Conservation (phyloP, 176 grass and related monocot genomes). For the Lolium multiflorum region DNA sequence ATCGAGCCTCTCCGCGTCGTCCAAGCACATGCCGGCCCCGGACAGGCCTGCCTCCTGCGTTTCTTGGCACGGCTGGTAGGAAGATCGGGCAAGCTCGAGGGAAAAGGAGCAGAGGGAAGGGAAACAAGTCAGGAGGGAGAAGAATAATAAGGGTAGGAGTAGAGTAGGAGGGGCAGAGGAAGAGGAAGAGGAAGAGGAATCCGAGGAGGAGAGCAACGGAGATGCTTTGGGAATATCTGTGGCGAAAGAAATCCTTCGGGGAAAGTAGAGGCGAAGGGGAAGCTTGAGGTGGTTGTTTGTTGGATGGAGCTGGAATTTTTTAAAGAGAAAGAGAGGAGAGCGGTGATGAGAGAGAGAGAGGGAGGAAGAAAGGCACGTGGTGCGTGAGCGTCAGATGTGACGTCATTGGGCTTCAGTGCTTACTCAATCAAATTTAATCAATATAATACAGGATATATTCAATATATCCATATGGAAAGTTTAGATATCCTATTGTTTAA, state of each 20-base stretch:
- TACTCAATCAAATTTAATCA: too few species aligned
- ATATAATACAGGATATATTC: too few species aligned
- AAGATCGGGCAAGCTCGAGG: slow-evolving; percentile 21
- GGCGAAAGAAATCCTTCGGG: slow-evolving; percentile 37
- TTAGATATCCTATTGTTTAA: too few species aligned
- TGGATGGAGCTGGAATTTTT: slow-evolving; percentile 42
- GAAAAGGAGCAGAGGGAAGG: neutral
- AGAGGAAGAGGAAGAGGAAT: slow-evolving; percentile 68
- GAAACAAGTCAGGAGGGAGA: slow-evolving; percentile 25
- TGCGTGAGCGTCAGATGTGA: slow-evolving; percentile 39
- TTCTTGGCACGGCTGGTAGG: slow-evolving; percentile 39
- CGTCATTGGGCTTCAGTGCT: neutral
- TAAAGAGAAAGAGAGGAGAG: neutral
- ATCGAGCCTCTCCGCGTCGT: slow-evolving; percentile 51
- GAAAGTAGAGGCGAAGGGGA: neutral
- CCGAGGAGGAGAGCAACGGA: slow-evolving; percentile 51
- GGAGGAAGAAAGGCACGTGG: slow-evolving; percentile 51
- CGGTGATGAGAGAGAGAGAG: neutral
- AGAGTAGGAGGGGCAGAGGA: slow-evolving; percentile 9
- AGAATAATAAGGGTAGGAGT: slow-evolving; percentile 26
- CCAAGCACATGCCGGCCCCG: slow-evolving; percentile 59
- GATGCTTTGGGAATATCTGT: slow-evolving; percentile 57
- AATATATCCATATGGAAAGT: too few species aligned
- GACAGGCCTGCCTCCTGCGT: slow-evolving; percentile 5
- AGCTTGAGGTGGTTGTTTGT: slow-evolving; percentile 39